Percentiles rank a stretch among this genome's conserved stretches.
These are phyloP conservation scores for Davidsoniella eucalypti DNA, from an alignment of 2,329 filamentous ascomycete species.

Conservation along the genomic window DNA sequence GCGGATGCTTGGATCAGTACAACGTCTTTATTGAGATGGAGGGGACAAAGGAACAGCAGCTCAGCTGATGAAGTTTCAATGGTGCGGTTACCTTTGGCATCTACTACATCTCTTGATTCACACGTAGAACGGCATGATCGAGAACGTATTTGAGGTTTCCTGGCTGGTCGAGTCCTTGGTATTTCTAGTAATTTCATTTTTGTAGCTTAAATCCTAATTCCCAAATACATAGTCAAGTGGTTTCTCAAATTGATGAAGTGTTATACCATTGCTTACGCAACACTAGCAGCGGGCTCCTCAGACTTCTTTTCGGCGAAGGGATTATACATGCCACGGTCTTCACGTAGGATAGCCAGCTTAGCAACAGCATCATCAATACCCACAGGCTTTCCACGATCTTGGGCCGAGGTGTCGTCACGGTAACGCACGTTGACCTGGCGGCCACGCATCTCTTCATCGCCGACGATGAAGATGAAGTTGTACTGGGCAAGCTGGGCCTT, in stretches of 20 bases:
- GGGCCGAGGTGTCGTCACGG: slow-evolving; percentile 44
- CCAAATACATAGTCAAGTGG: slow-evolving; percentile 1
- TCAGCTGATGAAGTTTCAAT: too few relatives aligned
- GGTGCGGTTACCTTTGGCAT: too few relatives aligned
- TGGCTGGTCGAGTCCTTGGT: background rate
- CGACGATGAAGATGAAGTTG: slow-evolving; percentile 65
- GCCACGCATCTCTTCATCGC: slow-evolving; percentile 42
- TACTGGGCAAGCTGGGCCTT: slow-evolving; percentile 67
- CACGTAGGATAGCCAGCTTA: slow-evolving; percentile 35
- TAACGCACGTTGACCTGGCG: slow-evolving; percentile 47
- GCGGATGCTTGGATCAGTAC: too few relatives aligned
- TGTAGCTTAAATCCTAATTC: background rate
- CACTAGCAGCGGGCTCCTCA: slow-evolving; percentile 5
- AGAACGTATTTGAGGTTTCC: too few relatives aligned
- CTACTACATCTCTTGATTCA: too few relatives aligned
- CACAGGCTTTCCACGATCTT: slow-evolving; percentile 43
- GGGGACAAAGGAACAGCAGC: too few relatives aligned
- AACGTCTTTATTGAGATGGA: too few relatives aligned
- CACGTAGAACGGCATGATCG: too few relatives aligned
- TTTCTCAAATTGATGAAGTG: background rate
- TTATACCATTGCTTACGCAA: background rate
- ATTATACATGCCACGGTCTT: slow-evolving; percentile 21
- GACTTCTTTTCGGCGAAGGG: slow-evolving; percentile 12
- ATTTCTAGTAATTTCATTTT: slow-evolving; percentile 10
- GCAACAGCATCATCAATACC: slow-evolving; percentile 38